Percentiles rank a stretch among this genome's conserved stretches.
phyloP scores from a whole-genome alignment of 805 yeast genomes.

The Wickerhamiella australiensis region DNA sequence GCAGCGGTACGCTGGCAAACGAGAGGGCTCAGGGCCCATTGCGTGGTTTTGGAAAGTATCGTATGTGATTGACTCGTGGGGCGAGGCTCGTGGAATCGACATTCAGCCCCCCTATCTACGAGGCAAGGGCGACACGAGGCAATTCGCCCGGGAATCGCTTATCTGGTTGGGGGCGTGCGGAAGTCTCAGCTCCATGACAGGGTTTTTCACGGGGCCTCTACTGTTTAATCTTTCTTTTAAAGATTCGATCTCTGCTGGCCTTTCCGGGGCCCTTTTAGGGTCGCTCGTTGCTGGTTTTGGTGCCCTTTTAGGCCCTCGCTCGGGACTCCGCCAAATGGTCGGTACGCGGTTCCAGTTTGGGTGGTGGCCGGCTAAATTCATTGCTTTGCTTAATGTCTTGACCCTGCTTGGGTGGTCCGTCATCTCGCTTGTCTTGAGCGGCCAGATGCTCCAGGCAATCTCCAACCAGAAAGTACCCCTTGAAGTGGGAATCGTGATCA shows the following conservation, averaged over 20 bases:
- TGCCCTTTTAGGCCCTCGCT: slow-evolving; percentile 77
- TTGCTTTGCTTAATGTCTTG: slow-evolving; percentile 55
- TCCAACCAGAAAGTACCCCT: slow-evolving; percentile 56
- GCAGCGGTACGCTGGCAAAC: slow-evolving; percentile 16
- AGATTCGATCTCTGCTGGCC: slow-evolving; percentile 50
- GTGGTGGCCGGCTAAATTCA: slow-evolving; percentile 70
- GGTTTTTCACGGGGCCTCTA: slow-evolving; percentile 64
- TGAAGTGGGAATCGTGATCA: slow-evolving; percentile 62
- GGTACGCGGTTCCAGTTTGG: slow-evolving; percentile 72
- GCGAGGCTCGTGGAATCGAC: slow-evolving; percentile 73
- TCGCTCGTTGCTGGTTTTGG: slow-evolving; percentile 72
- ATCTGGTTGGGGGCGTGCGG: slow-evolving; percentile 82
- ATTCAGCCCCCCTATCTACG: slow-evolving; percentile 58
- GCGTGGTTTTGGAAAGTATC: slow-evolving; percentile 22
- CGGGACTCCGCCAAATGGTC: slow-evolving; percentile 85
- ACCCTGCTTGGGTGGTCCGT: slow-evolving; percentile 92
- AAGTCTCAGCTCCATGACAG: slow-evolving; percentile 80
- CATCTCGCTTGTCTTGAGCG: slow-evolving; percentile 80
- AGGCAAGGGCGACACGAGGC: slow-evolving; percentile 19
- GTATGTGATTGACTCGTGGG: slow-evolving; percentile 36
- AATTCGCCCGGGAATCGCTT: slow-evolving; percentile 39
- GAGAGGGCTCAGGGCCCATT: slow-evolving; percentile 15
- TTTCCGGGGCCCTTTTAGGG: slow-evolving; percentile 54
- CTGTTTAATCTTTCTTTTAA: slow-evolving; percentile 56
- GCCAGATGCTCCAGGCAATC: slow-evolving; percentile 60